Percentiles rank a stretch among this genome's conserved stretches.
These are phyloP conservation scores for Pseudocercospora macadamiae DNA, from an alignment of 2,329 filamentous ascomycete species.

Conservation along the genomic window DNA sequence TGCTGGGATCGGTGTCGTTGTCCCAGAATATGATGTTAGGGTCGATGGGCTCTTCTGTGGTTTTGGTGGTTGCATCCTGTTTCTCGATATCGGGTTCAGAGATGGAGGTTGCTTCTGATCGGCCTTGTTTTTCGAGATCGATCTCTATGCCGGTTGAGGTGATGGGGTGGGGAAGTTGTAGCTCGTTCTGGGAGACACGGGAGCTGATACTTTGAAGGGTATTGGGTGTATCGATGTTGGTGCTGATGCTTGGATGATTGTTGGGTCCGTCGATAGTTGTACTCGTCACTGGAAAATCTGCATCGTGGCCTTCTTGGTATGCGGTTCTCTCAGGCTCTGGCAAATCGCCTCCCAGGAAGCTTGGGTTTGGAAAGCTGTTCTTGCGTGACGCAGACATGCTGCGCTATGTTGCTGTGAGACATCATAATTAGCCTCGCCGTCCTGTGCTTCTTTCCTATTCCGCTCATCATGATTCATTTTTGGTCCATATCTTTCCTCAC, in stretches of 20 bases:
- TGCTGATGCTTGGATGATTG: no score
- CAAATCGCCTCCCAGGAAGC: conserved; percentile 19
- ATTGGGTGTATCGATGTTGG: neutral
- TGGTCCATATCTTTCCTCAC: neutral
- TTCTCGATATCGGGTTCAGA: conserved; percentile 1
- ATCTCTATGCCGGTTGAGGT: neutral
- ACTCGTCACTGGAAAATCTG: conserved; percentile 43
- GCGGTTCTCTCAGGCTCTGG: conserved; percentile 41
- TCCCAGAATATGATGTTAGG: conserved; percentile 64
- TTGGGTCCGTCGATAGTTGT: neutral
- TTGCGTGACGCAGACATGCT: conserved; percentile 18
- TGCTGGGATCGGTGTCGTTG: conserved; percentile 54
- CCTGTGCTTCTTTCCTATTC: neutral
- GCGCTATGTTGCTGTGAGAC: neutral
- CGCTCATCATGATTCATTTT: neutral
- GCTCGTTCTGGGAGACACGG: neutral
- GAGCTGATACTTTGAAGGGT: neutral
- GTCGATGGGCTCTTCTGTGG: conserved; percentile 35
- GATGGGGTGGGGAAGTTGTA: neutral
- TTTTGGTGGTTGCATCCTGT: neutral
- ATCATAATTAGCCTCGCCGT: conserved; percentile 8
- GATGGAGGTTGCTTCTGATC: conserved; percentile 15
- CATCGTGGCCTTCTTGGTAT: conserved; percentile 43
- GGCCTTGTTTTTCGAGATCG: conserved; percentile 13
- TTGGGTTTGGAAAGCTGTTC: neutral